Percentiles rank a stretch among this genome's conserved stretches.
These are phyloP conservation scores for Farysia itapuensis DNA, from an alignment of 1,284 basidiomycete genomes.

Conservation along the genomic window DNA sequence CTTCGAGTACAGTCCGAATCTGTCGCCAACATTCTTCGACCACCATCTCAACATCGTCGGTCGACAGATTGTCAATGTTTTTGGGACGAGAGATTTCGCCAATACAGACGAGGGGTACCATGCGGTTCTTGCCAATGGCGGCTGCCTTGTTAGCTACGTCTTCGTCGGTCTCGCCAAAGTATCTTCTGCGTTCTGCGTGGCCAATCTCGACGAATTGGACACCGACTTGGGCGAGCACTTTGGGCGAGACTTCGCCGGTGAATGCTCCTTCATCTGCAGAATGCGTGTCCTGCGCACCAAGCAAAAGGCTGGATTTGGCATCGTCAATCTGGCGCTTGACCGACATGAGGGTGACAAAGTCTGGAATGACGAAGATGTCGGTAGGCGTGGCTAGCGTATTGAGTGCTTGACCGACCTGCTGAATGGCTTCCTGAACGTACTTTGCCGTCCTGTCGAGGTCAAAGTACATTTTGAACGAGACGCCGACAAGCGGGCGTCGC, in stretches of 20 bases:
- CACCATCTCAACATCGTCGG: constrained; percentile 23
- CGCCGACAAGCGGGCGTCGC: constrained; percentile 46
- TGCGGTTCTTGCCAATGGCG: constrained; percentile 30
- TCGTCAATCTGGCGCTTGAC: constrained; percentile 11
- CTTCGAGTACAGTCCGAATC: constrained; percentile 35
- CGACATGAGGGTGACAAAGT: constrained; percentile 45
- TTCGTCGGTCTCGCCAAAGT: constrained; percentile 51
- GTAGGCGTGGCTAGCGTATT: constrained; percentile 6
- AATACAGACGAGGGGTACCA: constrained; percentile 53
- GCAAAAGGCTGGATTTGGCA: constrained; percentile 9
- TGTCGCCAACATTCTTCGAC: constrained; percentile 51
- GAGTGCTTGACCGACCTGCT: constrained; percentile 6
- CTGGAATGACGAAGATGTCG: constrained; percentile 53
- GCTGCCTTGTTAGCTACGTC: constrained; percentile 43
- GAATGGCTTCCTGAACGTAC: constrained; percentile 19
- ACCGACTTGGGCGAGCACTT: constrained; percentile 43
- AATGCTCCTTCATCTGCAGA: constrained; percentile 46
- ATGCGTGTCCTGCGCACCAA: constrained; percentile 50
- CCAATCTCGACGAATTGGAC: constrained; percentile 52
- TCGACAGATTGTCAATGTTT: constrained; percentile 14
- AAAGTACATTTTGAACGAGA: constrained; percentile 58
- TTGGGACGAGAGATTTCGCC: constrained; percentile 38
- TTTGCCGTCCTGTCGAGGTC: constrained; percentile 35
- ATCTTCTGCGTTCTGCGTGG: constrained; percentile 47
- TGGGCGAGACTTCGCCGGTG: constrained; percentile 53